phyloP scores from a whole-genome alignment of 2,329 filamentous ascomycete genomes.

The Penicillium sp. region DNA sequence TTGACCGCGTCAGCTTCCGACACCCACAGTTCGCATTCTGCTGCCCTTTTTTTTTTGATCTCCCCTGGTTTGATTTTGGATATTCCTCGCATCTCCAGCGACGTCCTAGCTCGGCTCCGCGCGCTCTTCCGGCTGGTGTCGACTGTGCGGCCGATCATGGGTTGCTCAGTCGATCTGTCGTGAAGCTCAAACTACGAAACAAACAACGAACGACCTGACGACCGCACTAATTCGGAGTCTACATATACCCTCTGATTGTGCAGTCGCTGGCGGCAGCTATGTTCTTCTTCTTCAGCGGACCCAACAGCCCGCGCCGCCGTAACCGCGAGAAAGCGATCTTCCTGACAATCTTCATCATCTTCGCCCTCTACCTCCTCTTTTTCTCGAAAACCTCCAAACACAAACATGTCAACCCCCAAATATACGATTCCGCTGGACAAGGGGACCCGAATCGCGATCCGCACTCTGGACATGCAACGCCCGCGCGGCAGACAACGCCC shows the following conservation, averaged over 20 bases:
- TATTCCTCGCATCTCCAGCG: background rate
- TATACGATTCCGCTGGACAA: constrained; percentile 17
- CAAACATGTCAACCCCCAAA: constrained; percentile 12
- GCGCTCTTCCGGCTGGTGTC: constrained; percentile 12
- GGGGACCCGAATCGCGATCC: constrained; percentile 22
- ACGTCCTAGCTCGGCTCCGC: background rate
- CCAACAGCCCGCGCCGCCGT: constrained; percentile 40
- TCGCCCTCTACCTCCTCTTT: constrained; percentile 40
- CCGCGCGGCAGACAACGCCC: constrained; percentile 24
- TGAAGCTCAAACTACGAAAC: constrained; percentile 5
- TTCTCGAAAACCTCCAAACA: constrained; percentile 29
- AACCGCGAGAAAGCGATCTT: constrained; percentile 41
- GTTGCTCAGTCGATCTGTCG: constrained; percentile 15
- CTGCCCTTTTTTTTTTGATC: background rate
- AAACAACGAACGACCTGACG: background rate
- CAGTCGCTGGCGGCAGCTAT: constrained; percentile 27
- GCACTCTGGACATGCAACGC: constrained; percentile 25
- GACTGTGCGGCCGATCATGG: constrained; percentile 15
- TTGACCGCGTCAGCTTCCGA: background rate
- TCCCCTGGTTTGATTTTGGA: background rate
- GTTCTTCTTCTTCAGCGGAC: constrained; percentile 41
- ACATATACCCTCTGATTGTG: background rate
- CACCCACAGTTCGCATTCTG: background rate
- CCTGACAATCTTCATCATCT: constrained; percentile 38
- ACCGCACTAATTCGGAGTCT: background rate